Evolutionary conservation across 1,139 yeast species (phyloP).

Genomic region (Wickerhamiella pararugosa): DNA sequence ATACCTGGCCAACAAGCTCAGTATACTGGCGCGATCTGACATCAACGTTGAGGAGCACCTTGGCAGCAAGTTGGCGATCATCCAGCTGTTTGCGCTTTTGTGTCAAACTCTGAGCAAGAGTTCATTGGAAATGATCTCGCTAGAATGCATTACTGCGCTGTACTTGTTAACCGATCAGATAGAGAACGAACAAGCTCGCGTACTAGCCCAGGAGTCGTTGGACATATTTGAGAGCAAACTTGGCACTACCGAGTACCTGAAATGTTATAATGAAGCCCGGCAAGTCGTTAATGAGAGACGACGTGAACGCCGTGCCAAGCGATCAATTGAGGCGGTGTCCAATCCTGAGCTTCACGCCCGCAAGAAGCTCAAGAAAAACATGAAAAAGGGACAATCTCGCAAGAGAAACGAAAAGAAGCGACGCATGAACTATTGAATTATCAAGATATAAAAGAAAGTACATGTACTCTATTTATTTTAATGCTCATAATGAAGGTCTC

Average conservation of each 20-base stretch:
- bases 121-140: conserved; percentile 14
- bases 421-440: conserved; percentile 1
- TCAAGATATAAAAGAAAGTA: neutral
- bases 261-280: conserved; percentile 47
- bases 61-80: conserved; percentile 49
- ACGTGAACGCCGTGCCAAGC: conserved; percentile 57
- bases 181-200: conserved; percentile 37
- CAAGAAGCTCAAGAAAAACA: conserved; percentile 63
- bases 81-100: conserved; percentile 24
- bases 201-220: conserved; percentile 52
- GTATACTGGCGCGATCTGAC: conserved; percentile 47
- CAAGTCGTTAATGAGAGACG: conserved; percentile 46
- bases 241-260: conserved; percentile 61
- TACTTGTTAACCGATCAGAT: conserved; percentile 34
- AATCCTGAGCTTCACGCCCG: conserved; percentile 74
- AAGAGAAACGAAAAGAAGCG: conserved; percentile 39
- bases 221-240: conserved; percentile 51
- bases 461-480: conserved; percentile 3
- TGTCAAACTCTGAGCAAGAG: conserved; percentile 16
- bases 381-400: conserved; percentile 49
- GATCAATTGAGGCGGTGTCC: conserved; percentile 60
- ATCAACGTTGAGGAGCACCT: conserved; percentile 31
- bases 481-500: conserved; percentile 28
- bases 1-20: conserved; percentile 46
- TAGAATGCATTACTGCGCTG: conserved; percentile 39